Conservation (phyloP, 1,284 basidiomycete species). For the Psilocybe mexicana region DNA sequence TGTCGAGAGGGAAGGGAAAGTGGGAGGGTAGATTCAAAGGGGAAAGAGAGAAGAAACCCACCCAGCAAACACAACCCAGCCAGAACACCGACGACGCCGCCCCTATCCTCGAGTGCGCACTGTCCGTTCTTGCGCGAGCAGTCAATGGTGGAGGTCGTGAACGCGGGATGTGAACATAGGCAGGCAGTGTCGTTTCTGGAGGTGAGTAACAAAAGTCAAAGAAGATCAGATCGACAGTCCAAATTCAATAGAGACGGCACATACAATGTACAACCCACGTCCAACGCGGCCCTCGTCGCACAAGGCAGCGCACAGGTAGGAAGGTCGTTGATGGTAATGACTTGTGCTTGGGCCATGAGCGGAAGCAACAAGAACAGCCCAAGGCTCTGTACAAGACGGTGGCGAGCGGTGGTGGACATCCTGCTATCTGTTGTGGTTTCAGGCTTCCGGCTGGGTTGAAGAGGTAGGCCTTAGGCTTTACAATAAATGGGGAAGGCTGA, state of each 20-base stretch:
- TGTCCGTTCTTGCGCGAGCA: not conserved
- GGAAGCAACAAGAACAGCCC: too few relatives aligned
- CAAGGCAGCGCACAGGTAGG: not conserved
- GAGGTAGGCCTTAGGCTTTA: too few relatives aligned
- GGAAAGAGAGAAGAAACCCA: not conserved
- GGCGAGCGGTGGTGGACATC: too few relatives aligned
- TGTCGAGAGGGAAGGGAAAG: too few relatives aligned
- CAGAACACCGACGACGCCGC: not conserved
- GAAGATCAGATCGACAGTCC: not conserved
- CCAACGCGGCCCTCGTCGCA: not conserved
- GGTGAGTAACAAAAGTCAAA: not conserved
- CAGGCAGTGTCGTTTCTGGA: not conserved
- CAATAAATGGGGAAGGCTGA: too few relatives aligned
- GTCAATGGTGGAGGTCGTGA: not conserved
- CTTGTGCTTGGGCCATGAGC: too few relatives aligned
- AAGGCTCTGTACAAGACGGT: too few relatives aligned
- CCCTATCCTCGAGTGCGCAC: not conserved
- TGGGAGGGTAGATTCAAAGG: too few relatives aligned
- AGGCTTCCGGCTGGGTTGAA: too few relatives aligned
- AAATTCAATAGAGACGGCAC: not conserved
- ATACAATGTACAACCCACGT: not conserved
- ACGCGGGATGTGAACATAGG: not conserved
- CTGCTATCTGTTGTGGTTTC: too few relatives aligned
- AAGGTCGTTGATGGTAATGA: not conserved
- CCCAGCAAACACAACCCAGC: not conserved